Base-by-base conservation (phyloP, 805 yeast genomes). In the Saccharomycopsis sp. region DNA sequence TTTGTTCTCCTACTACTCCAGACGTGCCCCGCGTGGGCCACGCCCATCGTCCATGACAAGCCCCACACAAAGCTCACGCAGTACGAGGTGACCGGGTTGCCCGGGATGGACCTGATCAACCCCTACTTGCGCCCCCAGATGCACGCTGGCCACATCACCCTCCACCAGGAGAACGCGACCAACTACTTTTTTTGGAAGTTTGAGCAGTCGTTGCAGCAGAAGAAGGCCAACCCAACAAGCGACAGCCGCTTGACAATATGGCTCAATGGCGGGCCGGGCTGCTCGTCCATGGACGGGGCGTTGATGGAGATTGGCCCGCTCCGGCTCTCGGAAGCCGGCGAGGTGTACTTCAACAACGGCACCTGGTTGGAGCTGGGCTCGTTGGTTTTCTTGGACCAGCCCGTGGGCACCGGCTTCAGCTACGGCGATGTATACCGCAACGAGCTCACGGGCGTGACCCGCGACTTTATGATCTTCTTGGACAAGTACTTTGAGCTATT, bases 201-300 rank as follows among this genome's bases (percentile, higher is more conserved):
- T 41, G 62, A 46, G 16, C 43, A 42, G 44, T 41, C 15, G 50
- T 53, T 30, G 55, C 51, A 18, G 20, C 33, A 37, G 16, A 20
- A 27, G 13, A 20, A 30, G 12, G 17, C 20, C 21, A 26, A 18
- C 7, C 42, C 30, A 25, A 29, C 17, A 20, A 20, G 65, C 18
- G 50, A 49, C 34, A 62, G 62, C 45, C 62, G 59, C 44, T 63
- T 75, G 15, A 65, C 75, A n/a, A 68, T 83, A 43, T 83, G 94
- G 94, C 65, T 83, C 19, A 83, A 83, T 57, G 94, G 94, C 8
- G 94, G 94, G 0, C 94, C 94, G 0, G 94, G 94, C 0, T 83
- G 94, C 57, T 80, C 88, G 4, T 81, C 89, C 2, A 70, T 82
- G 81, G 94, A 83, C 57, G 94, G 94, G 5, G 87, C 86, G 1